Evolutionary conservation across 2,329 filamentous ascomycete genomes (phyloP).

Genomic region (Fusarium udum): DNA sequence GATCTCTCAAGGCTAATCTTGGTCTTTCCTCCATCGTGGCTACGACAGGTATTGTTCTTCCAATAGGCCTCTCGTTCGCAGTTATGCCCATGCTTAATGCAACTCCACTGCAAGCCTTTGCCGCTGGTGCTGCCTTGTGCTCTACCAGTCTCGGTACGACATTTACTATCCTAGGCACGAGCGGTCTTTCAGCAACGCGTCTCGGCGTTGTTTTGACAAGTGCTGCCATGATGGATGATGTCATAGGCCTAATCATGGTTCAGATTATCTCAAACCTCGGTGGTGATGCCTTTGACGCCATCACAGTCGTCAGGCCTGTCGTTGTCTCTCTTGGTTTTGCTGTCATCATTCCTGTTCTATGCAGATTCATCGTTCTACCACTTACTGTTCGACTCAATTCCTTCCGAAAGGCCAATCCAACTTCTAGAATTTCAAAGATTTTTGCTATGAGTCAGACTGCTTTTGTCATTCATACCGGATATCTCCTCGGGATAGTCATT

Average conservation of each 20-base stretch:
- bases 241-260: constrained; percentile 80
- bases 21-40: constrained; percentile 70
- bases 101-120: constrained; percentile 70
- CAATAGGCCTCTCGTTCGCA: constrained; percentile 73
- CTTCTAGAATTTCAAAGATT: constrained; percentile 36
- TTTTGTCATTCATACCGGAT: constrained; percentile 57
- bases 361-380: constrained; percentile 56
- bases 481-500: constrained; percentile 60
- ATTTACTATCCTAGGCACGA: constrained; percentile 63
- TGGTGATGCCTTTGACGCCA: constrained; percentile 41
- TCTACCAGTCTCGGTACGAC: constrained; percentile 79
- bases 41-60: constrained; percentile 69
- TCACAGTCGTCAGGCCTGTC: constrained; percentile 56
- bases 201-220: constrained; percentile 72
- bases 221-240: constrained; percentile 85
- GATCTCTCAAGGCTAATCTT: constrained; percentile 65
- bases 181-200: constrained; percentile 54
- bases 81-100: constrained; percentile 61
- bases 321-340: constrained; percentile 63
- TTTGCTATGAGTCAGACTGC: constrained; percentile 48
- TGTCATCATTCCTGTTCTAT: constrained; percentile 56
- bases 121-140: constrained; percentile 76
- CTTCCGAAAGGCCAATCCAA: constrained; percentile 38
- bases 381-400: constrained; percentile 49
- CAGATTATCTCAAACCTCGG: constrained; percentile 76